Evolutionary conservation across 306 rosid genomes (phyloP).

Genomic region (Begonia peltatifolia): DNA sequence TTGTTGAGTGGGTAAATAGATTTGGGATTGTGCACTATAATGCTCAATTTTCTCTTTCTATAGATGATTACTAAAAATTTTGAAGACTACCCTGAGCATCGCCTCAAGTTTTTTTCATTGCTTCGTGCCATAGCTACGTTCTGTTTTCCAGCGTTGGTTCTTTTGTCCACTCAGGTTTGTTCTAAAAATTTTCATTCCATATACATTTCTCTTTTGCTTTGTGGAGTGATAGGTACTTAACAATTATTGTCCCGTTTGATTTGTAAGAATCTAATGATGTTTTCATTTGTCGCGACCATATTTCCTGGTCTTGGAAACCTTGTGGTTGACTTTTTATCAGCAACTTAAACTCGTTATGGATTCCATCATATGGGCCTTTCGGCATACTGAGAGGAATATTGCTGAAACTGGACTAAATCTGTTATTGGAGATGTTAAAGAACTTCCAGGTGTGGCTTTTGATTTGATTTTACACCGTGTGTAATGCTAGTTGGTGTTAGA

Average conservation of each 20-base stretch:
- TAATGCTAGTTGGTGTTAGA: neutral
- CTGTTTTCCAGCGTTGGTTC: constrained; percentile 88
- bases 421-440: constrained; percentile 69
- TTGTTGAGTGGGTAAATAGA: neutral
- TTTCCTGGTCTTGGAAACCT: neutral
- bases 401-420: constrained; percentile 88
- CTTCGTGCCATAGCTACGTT: constrained; percentile 91
- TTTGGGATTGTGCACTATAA: neutral
- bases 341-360: constrained; percentile 98
- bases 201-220: too few relatives aligned
- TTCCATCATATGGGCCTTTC: constrained; percentile 94
- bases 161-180: constrained; percentile 75
- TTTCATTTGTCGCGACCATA: too few relatives aligned
- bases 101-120: constrained; percentile 89
- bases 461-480: neutral
- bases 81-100: constrained; percentile 97
- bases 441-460: constrained; percentile 53
- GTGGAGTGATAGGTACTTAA: too few relatives aligned
- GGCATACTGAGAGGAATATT: constrained; percentile 95
- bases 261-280: too few relatives aligned
- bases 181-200: constrained; percentile 4
- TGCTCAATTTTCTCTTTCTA: constrained; percentile 1
- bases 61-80: constrained; percentile 94
- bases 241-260: too few relatives aligned
- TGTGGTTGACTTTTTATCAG: constrained; percentile 23